Evolutionary conservation across 192 early-diverging fungal genomes (phyloP), one percentile per base, ranked within the genome.

Genomic region (Coemansia sp.): DNA sequence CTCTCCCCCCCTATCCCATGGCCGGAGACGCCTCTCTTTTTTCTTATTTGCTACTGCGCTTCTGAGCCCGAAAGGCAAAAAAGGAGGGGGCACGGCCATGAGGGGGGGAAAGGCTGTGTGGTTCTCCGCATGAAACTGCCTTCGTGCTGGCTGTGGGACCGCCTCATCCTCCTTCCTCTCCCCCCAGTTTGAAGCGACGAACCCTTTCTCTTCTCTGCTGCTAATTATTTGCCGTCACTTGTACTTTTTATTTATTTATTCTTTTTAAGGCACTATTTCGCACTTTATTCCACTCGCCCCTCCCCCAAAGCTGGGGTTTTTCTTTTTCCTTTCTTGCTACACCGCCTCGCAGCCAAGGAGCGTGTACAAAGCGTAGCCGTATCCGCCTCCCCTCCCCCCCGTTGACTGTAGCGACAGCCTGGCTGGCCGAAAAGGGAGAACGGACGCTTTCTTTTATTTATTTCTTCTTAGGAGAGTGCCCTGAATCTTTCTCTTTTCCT

Each of bases 31-130:
- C 32, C 38, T 58, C 51, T 22, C 37, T 31, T 65, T 24, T 35
- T 19, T 46, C 36, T 63, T 20, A 27, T 65, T 54, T 38, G 19
- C 40, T 49, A 54, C 51, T 54, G 51, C 51, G 19, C n/a, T 54
- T 54, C 51, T 54, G 51, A 27, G 51, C 51, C 51, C 29, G 17
- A 31, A 2, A 35, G 32, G 4, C 32, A 35, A 35, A 7, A 35
- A 35, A 35, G 7, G 7, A 35, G 32, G 32, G 32, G 32, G 32
- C 32, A 35, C 32, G 32, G 32, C 32, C 32, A 35, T 35, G 53
- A 22, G 24, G 49, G 20, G 49, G 49, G 49, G 49, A 0, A 25
- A 15, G 40, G 2, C 1, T 35, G 32, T 35, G 32, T 2, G 2
- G 2, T 47, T 9, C 45, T 47, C 47, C 47, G 47, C 47, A 51